Base-by-base conservation (phyloP, 1,284 basidiomycete genomes). In the Heterobasidion occidentale region DNA sequence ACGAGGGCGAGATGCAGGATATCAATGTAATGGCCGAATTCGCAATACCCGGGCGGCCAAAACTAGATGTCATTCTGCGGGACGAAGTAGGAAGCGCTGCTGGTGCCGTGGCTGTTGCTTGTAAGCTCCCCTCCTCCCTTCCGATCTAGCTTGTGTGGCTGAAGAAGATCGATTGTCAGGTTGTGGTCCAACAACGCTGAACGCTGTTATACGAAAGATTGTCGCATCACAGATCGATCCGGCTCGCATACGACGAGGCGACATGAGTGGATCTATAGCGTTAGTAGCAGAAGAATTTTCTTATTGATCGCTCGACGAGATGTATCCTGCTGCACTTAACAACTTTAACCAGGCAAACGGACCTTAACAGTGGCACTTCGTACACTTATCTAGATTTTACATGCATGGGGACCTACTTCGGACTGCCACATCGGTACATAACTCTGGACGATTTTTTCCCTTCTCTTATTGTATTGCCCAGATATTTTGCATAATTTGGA, bases 131-230 rank as follows among this genome's bases (percentile, higher is more conserved):
- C 55, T 15, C 57, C 55, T 15, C 34, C 27, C 5, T 6, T 27
- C 6, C 6, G 27, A 27, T 27, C 27, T 27, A 27, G 27, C 27
- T 27, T 27, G 27, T 27, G 27, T 27, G 27, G 4, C 27, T 27
- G 27, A 27, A 6, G 27, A 48, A 17, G 19, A 7, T 34, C 59
- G 27, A 11, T 42, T 45, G 51, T 6, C 58, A 86, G 85, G 83
- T 58, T 93, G 90, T 64, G 90, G 90, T 6, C 90, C 90, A 0
- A 76, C 78, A 1, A 86, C 86, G 17, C 74, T 92, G 56, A 86
- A 88, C 63, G 83, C 81, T 3, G 72, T 90, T 63, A 78, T 92
- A 20, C 77, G 90, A 50, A 87, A 88, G 67, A 72, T 80, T 48
- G 79, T 90, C 27, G 79, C 86, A 1, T 71, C 76, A 47, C 80